These are phyloP conservation scores for Lipomyces lipofer DNA, from an alignment of 805 yeast species.

Conservation along the genomic window DNA sequence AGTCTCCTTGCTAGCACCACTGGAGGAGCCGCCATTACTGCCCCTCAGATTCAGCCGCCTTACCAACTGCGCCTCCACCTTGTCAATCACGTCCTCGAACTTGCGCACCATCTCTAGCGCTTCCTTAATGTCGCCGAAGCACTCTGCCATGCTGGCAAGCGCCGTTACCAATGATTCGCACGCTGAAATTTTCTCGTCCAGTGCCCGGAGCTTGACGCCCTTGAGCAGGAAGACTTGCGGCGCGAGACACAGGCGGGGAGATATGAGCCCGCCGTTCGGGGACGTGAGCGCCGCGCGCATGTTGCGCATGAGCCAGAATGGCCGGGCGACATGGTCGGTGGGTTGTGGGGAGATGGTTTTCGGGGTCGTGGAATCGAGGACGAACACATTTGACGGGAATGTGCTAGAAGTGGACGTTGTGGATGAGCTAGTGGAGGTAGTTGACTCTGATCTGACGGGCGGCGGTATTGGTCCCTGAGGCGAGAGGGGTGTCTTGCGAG, in stretches of 20 bases:
- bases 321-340: background rate
- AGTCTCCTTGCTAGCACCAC: background rate
- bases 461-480: no score
- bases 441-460: no score
- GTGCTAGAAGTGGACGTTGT: background rate
- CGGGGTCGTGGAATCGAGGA: background rate
- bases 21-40: background rate
- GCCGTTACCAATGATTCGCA: constrained; percentile 8
- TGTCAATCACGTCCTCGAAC: constrained; percentile 6
- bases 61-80: constrained; percentile 12
- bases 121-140: background rate
- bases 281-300: constrained; percentile 8
- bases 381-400: background rate
- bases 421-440: background rate
- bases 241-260: background rate
- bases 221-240: constrained; percentile 8
- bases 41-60: no score
- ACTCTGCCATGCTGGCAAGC: no score
- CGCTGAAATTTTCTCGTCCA: constrained; percentile 11
- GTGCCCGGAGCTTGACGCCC: constrained; percentile 7
- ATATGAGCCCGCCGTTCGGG: constrained; percentile 6
- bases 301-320: constrained; percentile 19
- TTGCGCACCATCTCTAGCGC: no score
- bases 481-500: no score
- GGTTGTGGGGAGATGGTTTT: constrained; percentile 1